Evolutionary conservation across 2,329 filamentous ascomycete genomes (phyloP).

Genomic region (Aschersonia sp.): DNA sequence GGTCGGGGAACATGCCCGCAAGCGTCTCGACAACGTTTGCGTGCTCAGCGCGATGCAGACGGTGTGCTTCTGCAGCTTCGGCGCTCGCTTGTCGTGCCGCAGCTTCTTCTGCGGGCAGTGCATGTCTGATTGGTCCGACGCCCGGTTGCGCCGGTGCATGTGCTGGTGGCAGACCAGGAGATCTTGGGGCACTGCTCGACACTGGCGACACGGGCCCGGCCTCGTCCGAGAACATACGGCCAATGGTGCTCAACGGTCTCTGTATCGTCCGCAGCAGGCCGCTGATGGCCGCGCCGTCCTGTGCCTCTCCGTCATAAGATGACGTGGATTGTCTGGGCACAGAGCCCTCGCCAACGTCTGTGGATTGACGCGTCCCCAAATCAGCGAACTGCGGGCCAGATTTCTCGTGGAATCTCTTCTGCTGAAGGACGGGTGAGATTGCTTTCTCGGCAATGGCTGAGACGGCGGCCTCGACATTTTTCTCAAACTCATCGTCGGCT

Average conservation of each 20-base stretch:
- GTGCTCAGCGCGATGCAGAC: conserved; percentile 74
- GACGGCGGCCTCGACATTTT: conserved; percentile 90
- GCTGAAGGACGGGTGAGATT: conserved; percentile 29
- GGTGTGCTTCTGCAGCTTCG: conserved; percentile 74
- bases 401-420: conserved; percentile 30
- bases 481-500: conserved; percentile 87
- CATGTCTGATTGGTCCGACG: conserved; percentile 17
- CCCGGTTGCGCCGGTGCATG: conserved; percentile 12
- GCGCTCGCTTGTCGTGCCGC: conserved; percentile 83
- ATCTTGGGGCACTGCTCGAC: conserved; percentile 10
- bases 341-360: conserved; percentile 20
- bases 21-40: conserved; percentile 85
- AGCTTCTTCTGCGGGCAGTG: conserved; percentile 66
- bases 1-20: conserved; percentile 89
- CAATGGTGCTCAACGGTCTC: conserved; percentile 78
- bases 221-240: conserved; percentile 79
- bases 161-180: conserved; percentile 8
- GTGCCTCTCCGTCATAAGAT: conserved; percentile 36
- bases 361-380: conserved; percentile 24
- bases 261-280: conserved; percentile 85
- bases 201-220: conserved; percentile 23
- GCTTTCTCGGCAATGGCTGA: conserved; percentile 82
- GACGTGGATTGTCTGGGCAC: conserved; percentile 38
- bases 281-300: conserved; percentile 69
- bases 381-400: conserved; percentile 9